These are phyloP conservation scores for Tephrocybe sp. DNA, from an alignment of 768 basidiomycete genomes.

Conservation along the genomic window DNA sequence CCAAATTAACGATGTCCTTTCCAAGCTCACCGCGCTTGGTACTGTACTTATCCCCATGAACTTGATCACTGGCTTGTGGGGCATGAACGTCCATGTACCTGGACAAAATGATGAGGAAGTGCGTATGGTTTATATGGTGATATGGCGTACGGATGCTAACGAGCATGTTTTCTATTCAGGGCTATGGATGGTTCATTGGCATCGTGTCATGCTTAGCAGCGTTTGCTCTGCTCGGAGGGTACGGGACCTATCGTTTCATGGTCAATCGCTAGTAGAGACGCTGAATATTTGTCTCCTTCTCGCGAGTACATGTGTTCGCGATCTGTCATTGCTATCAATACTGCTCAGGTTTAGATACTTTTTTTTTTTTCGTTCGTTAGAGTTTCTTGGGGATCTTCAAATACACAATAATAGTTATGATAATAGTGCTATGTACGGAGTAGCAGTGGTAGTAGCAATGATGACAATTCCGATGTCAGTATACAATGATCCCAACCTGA, in stretches of 20 bases:
- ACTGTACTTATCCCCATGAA: slow-evolving; percentile 98
- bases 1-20: slow-evolving; percentile 98
- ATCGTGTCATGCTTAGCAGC: slow-evolving; percentile 80
- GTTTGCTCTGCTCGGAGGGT: slow-evolving; percentile 81
- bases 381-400: too few species aligned
- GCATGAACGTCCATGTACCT: slow-evolving; percentile 98
- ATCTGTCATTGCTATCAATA: too few species aligned
- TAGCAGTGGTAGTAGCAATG: too few species aligned
- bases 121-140: slow-evolving; percentile 16
- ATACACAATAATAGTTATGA: too few species aligned
- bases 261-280: slow-evolving; percentile 29
- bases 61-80: slow-evolving; percentile 94
- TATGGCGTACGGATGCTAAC: background rate
- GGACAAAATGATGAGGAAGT: slow-evolving; percentile 60
- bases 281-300: background rate
- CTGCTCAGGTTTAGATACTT: too few species aligned
- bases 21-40: slow-evolving; percentile 95
- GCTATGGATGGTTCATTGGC: slow-evolving; percentile 81
- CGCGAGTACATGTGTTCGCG: background rate
- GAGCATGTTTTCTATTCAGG: slow-evolving; percentile 29
- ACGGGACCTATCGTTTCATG: slow-evolving; percentile 78
- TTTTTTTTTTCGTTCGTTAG: too few species aligned
- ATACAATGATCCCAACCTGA: too few species aligned
- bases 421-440: too few species aligned
- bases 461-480: too few species aligned